Conservation (phyloP, 805 yeast species). For the Debaryomyces tyrocola region DNA sequence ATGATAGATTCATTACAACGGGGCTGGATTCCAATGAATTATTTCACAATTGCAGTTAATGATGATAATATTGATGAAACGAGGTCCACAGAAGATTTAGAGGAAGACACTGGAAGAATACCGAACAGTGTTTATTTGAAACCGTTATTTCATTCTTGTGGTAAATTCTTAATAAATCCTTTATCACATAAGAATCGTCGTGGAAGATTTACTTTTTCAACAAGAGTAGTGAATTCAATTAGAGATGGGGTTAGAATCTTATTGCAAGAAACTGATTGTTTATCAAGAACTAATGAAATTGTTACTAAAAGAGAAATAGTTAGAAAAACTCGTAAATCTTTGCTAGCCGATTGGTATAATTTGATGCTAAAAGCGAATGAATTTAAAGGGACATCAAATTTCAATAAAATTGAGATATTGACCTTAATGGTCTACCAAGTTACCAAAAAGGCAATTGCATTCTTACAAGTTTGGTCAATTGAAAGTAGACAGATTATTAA, state of each 20-base stretch:
- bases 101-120: conserved; percentile 31
- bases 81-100: conserved; percentile 20
- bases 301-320: conserved; percentile 64
- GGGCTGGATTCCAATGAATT: conserved; percentile 89
- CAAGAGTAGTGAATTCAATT: conserved; percentile 58
- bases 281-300: conserved; percentile 69
- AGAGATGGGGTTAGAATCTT: conserved; percentile 71
- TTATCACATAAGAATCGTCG: conserved; percentile 45
- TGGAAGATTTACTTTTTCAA: conserved; percentile 53
- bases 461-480: conserved; percentile 69
- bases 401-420: conserved; percentile 58
- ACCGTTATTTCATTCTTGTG: conserved; percentile 60
- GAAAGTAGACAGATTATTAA: conserved; percentile 53
- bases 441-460: conserved; percentile 59
- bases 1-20: conserved; percentile 58
- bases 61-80: conserved; percentile 20
- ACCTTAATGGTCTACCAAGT: conserved; percentile 68
- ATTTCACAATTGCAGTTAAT: conserved; percentile 53
- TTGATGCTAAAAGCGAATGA: conserved; percentile 76
- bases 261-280: conserved; percentile 67
- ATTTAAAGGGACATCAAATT: conserved; percentile 61
- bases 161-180: conserved; percentile 65
- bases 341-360: conserved; percentile 80
- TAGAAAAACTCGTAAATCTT: conserved; percentile 62
- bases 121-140: conserved; percentile 51